These are phyloP conservation scores for Rutstroemia sp. DNA, from an alignment of 2,329 filamentous ascomycete genomes.

Conservation along the genomic window DNA sequence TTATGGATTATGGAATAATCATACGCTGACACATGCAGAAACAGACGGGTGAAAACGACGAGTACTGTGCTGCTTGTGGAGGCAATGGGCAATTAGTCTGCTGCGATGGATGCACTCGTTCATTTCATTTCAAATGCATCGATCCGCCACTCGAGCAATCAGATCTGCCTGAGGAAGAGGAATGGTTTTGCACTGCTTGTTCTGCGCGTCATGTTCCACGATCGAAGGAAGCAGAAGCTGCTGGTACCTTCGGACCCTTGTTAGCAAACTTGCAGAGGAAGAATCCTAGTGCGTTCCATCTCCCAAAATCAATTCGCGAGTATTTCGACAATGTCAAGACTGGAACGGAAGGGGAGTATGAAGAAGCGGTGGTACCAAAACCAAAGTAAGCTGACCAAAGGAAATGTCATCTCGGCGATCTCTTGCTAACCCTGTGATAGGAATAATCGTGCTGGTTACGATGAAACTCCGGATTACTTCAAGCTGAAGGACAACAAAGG, in stretches of 20 bases:
- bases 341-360: constrained; percentile 71
- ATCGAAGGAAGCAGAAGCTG: constrained; percentile 30
- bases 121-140: constrained; percentile 85
- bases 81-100: constrained; percentile 81
- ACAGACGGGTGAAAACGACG: constrained; percentile 64
- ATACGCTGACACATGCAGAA: constrained; percentile 22
- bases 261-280: constrained; percentile 58
- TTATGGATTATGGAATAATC: background rate
- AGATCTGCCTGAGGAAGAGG: constrained; percentile 55
- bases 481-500: constrained; percentile 65
- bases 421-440: constrained; percentile 27
- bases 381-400: constrained; percentile 46
- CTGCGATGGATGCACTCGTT: constrained; percentile 85
- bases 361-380: constrained; percentile 51
- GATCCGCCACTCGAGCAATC: constrained; percentile 62
- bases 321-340: constrained; percentile 76
- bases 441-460: constrained; percentile 42
- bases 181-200: constrained; percentile 82
- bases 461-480: constrained; percentile 59
- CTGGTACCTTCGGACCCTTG: constrained; percentile 54
- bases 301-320: constrained; percentile 64
- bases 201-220: constrained; percentile 39
- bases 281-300: constrained; percentile 64
- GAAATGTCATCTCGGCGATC: constrained; percentile 3
- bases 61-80: constrained; percentile 81